phyloP scores from a whole-genome alignment of 257 asterid genomes.

The Petunia axillaris region DNA sequence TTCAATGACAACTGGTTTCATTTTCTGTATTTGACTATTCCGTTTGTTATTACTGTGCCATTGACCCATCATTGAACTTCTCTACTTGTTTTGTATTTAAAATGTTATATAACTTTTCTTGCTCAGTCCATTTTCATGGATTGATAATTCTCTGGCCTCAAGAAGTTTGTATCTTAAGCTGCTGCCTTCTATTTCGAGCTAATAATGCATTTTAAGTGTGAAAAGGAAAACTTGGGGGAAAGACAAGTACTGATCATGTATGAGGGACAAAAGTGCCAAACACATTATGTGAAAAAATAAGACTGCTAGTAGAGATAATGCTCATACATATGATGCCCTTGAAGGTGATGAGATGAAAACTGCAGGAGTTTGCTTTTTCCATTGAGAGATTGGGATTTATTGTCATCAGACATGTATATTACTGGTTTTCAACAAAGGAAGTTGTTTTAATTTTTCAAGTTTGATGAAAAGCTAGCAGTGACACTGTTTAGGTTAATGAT shows the following conservation, averaged over 20 bases:
- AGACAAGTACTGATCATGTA: slow-evolving; percentile 1
- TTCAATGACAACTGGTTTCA: not conserved
- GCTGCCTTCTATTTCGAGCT: not conserved
- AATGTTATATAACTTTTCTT: not conserved
- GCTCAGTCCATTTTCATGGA: not conserved
- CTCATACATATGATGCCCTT: slow-evolving; percentile 5
- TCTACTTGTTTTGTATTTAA: not conserved
- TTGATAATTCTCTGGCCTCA: not conserved
- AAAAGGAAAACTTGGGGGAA: not conserved
- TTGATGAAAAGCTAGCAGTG: not conserved
- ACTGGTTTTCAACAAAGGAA: not conserved
- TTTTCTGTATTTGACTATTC: not conserved
- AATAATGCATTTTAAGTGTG: slow-evolving; percentile 15
- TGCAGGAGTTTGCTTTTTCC: not conserved
- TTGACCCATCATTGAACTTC: slow-evolving; percentile 10
- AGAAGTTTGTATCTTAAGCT: slow-evolving; percentile 6
- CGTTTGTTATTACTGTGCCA: not conserved
- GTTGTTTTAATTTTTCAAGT: not conserved
- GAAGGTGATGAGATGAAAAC: slow-evolving; percentile 16
- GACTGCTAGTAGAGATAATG: not conserved
- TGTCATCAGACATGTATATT: not conserved
- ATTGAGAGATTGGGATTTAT: not conserved
- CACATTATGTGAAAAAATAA: not conserved
- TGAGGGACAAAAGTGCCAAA: not conserved
- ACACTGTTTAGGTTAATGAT: not conserved